A percentile compares a stretch with the other conserved stretches of the same genome.
phyloP scores from a whole-genome alignment of 164 flowering plant species.

The Annona squamosa region DNA sequence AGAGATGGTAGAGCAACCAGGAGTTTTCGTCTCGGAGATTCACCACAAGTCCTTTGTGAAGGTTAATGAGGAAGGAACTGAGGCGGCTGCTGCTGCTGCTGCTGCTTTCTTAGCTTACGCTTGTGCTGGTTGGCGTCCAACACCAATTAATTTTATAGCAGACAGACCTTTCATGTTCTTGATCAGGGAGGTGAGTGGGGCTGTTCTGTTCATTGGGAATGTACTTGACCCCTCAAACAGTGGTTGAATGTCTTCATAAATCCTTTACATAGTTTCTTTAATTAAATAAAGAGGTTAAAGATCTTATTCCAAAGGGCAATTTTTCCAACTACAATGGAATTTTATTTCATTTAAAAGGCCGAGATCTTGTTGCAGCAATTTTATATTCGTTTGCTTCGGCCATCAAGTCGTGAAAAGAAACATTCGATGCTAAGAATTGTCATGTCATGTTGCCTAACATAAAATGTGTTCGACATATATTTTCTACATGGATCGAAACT shows the following conservation, averaged over 20 bases:
- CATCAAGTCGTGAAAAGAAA: too few relatives aligned
- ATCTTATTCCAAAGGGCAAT: too few relatives aligned
- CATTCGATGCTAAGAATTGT: too few relatives aligned
- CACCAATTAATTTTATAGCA: slow-evolving; percentile 1
- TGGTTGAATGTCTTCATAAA: background rate
- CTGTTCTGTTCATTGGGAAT: slow-evolving; percentile 6
- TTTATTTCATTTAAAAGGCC: too few relatives aligned
- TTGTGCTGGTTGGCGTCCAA: background rate
- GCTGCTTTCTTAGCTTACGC: background rate
- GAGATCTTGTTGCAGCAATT: too few relatives aligned
- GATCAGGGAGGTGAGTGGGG: slow-evolving; percentile 7
- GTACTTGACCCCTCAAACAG: slow-evolving; percentile 6
- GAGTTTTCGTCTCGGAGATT: background rate
- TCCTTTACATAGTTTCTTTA: background rate
- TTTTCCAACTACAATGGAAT: too few relatives aligned
- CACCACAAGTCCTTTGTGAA: slow-evolving; percentile 6
- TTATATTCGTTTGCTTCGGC: too few relatives aligned
- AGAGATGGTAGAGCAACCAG: slow-evolving; percentile 3
- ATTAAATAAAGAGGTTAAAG: too few relatives aligned
- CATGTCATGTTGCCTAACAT: too few relatives aligned
- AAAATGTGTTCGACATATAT: too few relatives aligned
- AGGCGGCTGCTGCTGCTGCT: slow-evolving; percentile 15
- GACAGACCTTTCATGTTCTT: slow-evolving; percentile 13
- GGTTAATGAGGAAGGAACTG: slow-evolving; percentile 15
- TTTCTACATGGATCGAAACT: too few relatives aligned